Evolutionary conservation across 2,329 filamentous ascomycete genomes (phyloP).

Genomic region (Epicoccum sorghinum): DNA sequence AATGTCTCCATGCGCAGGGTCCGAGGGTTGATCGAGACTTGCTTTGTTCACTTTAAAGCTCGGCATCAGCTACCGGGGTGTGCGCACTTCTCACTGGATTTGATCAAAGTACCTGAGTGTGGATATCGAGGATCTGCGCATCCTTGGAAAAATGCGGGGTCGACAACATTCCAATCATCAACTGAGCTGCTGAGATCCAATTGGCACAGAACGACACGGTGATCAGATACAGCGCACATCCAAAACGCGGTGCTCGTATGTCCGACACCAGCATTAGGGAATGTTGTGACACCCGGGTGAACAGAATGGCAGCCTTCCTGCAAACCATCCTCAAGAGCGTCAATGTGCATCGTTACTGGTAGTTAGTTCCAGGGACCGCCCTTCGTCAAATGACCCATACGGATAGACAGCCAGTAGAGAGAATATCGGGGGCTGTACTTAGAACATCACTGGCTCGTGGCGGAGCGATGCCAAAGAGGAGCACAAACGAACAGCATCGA

Average conservation of each 20-base stretch:
- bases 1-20: background rate
- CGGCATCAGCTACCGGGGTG: slow-evolving; percentile 26
- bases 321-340: slow-evolving; percentile 16
- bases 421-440: slow-evolving; percentile 20
- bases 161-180: slow-evolving; percentile 31
- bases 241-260: slow-evolving; percentile 32
- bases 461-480: slow-evolving; percentile 4
- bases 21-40: background rate
- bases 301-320: slow-evolving; percentile 10
- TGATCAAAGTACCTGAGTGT: slow-evolving; percentile 34
- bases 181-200: slow-evolving; percentile 20
- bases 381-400: slow-evolving; percentile 6
- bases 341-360: slow-evolving; percentile 23
- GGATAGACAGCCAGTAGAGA: slow-evolving; percentile 25
- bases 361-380: slow-evolving; percentile 37
- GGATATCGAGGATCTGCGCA: slow-evolving; percentile 28
- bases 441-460: slow-evolving; percentile 25
- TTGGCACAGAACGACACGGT: slow-evolving; percentile 22
- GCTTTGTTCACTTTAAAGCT: slow-evolving; percentile 9
- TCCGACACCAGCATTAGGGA: slow-evolving; percentile 23
- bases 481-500: slow-evolving; percentile 11
- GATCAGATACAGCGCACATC: slow-evolving; percentile 24
- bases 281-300: slow-evolving; percentile 23
- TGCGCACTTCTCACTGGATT: slow-evolving; percentile 31
- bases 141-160: slow-evolving; percentile 46